Conservation (phyloP, 371 early-diverging fungal species). For the Rhizomucor pusillus region DNA sequence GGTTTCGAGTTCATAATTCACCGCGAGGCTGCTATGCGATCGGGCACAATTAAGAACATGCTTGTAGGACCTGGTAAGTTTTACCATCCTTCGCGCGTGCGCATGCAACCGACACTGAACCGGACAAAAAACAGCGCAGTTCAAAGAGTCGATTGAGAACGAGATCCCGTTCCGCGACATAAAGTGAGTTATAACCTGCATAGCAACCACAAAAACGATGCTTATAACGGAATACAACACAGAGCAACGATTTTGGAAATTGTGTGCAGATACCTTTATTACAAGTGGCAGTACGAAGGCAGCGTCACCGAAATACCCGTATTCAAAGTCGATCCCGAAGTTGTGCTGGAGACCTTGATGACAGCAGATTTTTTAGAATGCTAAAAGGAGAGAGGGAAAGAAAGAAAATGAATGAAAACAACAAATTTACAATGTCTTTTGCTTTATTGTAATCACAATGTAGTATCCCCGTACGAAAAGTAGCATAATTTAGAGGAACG, state of each 20-base stretch:
- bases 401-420: too few relatives aligned
- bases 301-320: conserved; percentile 81
- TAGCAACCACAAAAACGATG: background rate
- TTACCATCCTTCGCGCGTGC: conserved; percentile 10
- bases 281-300: conserved; percentile 68
- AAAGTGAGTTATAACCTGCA: conserved; percentile 64
- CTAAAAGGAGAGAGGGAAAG: conserved; percentile 40
- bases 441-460: too few relatives aligned
- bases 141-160: conserved; percentile 87
- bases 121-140: conserved; percentile 85
- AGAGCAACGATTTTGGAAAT: conserved; percentile 90
- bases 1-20: conserved; percentile 89
- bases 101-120: conserved; percentile 4
- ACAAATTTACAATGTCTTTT: too few relatives aligned
- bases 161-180: conserved; percentile 88
- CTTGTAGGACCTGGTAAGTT: conserved; percentile 73
- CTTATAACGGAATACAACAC: conserved; percentile 2
- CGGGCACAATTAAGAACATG: conserved; percentile 93
- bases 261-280: conserved; percentile 90
- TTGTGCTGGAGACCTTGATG: conserved; percentile 91
- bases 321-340: conserved; percentile 86
- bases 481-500: too few relatives aligned
- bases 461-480: too few relatives aligned
- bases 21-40: conserved; percentile 85
- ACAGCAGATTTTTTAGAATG: conserved; percentile 94